phyloP scores from a whole-genome alignment of 2,329 filamentous ascomycete species.

The Aspergillaceae sp. region DNA sequence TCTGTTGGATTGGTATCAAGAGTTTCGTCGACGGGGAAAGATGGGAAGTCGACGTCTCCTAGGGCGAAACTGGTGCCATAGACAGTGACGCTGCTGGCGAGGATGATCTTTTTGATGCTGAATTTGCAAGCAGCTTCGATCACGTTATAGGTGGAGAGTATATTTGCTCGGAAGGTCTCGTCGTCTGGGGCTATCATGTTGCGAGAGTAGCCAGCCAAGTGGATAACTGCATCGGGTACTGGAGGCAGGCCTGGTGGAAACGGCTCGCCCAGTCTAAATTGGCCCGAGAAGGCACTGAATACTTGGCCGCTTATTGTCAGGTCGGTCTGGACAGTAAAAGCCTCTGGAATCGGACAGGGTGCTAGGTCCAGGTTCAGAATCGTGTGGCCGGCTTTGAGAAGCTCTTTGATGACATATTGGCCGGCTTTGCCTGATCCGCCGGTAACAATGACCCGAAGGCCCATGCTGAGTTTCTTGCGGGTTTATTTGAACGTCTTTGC shows the following conservation, averaged over 20 bases:
- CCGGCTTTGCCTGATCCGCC: constrained; percentile 51
- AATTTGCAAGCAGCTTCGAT: constrained; percentile 56
- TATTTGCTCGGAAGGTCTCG: constrained; percentile 50
- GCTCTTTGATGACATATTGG: constrained; percentile 46
- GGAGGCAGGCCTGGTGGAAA: constrained; percentile 30
- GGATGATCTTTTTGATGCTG: constrained; percentile 54
- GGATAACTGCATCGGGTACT: constrained; percentile 53
- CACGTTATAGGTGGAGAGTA: constrained; percentile 51
- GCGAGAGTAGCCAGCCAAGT: constrained; percentile 52
- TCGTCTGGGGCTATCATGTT: constrained; percentile 56
- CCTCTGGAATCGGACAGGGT: constrained; percentile 36
- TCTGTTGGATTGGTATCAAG: constrained; percentile 54
- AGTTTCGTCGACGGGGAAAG: constrained; percentile 53
- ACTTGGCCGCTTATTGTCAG: constrained; percentile 49
- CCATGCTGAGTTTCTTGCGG: too few relatives aligned
- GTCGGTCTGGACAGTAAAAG: constrained; percentile 49
- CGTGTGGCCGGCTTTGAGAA: constrained; percentile 43
- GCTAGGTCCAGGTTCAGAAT: constrained; percentile 50
- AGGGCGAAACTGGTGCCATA: constrained; percentile 57
- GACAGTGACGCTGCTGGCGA: constrained; percentile 51
- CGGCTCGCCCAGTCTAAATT: constrained; percentile 44
- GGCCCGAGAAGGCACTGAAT: constrained; percentile 48
- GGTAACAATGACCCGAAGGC: constrained; percentile 46
- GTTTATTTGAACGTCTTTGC: too few relatives aligned
- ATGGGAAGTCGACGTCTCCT: constrained; percentile 48